phyloP scores from a whole-genome alignment of 192 early-diverging fungal genomes.

The Podila clonocystis region DNA sequence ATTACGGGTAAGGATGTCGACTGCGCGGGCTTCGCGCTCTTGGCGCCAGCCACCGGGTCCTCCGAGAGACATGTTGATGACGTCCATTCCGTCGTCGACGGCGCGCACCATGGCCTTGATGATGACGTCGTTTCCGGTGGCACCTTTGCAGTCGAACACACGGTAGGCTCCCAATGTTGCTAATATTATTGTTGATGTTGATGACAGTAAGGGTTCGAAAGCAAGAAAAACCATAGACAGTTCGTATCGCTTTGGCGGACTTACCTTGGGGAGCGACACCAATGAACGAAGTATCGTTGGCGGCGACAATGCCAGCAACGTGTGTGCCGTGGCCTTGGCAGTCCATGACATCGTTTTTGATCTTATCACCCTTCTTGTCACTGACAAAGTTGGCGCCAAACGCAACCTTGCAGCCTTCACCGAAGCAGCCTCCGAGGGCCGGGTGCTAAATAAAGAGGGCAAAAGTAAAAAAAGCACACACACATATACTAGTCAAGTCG shows the following conservation, averaged over 20 bases:
- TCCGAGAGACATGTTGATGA: constrained; percentile 87
- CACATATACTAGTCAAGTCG: too few species aligned
- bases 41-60: constrained; percentile 63
- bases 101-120: constrained; percentile 77
- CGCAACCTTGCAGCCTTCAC: constrained; percentile 61
- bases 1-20: constrained; percentile 48
- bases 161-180: constrained; percentile 75
- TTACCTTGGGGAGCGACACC: constrained; percentile 87
- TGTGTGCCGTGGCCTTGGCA: constrained; percentile 71
- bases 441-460: constrained; percentile 46
- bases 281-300: constrained; percentile 61
- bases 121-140: constrained; percentile 69
- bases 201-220: neutral
- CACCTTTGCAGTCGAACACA: constrained; percentile 77
- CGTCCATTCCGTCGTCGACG: constrained; percentile 69
- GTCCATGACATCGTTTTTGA: constrained; percentile 55
- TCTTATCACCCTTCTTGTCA: constrained; percentile 13
- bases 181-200: neutral
- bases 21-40: constrained; percentile 61
- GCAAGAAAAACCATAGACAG: too few species aligned
- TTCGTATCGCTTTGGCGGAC: too few species aligned
- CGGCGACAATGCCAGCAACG: constrained; percentile 73
- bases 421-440: constrained; percentile 69
- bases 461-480: neutral
- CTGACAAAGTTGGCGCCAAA: constrained; percentile 67